Evolutionary conservation across 1,284 basidiomycete species (phyloP), one percentile per base, ranked within the genome.

Genomic region (Heliocybe sulcata): DNA sequence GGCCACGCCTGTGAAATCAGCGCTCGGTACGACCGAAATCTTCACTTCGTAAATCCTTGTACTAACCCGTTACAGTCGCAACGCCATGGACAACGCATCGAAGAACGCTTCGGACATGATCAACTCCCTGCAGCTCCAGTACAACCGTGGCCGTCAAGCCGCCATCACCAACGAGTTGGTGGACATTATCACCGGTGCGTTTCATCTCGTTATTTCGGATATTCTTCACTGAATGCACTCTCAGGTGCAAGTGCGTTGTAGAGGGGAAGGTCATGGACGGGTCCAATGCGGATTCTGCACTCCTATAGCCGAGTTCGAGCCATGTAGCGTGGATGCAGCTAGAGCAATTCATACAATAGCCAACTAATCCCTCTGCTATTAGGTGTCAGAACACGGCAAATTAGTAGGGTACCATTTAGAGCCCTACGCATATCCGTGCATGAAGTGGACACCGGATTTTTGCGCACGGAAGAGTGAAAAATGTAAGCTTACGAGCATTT

Each of bases 31-130:
- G 47, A 20, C n/a, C 22, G 25, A 8, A 25, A 8, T 49, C 6
- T 49, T 12, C 20, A 20, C 42, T 10, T 16, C 19, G 16, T 20
- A 3, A 49, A 25, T 22, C n/a, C 22, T 11, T 11, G 58, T 57
- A 52, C 31, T 35, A 31, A 52, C 55, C 35, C 27, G 23, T 47
- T 23, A 1, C 50, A 82, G 94, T 74, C 90, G 96, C 64, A 98
- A 97, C 66, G 96, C 97, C 68, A 99, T 99, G 96, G 96, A 99
- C 85, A 99, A 96, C 69, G 97, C 96, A 53, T 96, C 95, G 62
- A 99, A 95, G 87, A 99, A 99, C 75, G 97, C 96, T 56, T 80
- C 77, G 53, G 93, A 94, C 72, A 95, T 96, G 93, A 95, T 95
- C 66, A 74, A 73, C 61, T 75, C 79, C 53, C 80, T 97, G 57